Conservation (phyloP, 441 rosid species). For the Brassica hybrid region DNA sequence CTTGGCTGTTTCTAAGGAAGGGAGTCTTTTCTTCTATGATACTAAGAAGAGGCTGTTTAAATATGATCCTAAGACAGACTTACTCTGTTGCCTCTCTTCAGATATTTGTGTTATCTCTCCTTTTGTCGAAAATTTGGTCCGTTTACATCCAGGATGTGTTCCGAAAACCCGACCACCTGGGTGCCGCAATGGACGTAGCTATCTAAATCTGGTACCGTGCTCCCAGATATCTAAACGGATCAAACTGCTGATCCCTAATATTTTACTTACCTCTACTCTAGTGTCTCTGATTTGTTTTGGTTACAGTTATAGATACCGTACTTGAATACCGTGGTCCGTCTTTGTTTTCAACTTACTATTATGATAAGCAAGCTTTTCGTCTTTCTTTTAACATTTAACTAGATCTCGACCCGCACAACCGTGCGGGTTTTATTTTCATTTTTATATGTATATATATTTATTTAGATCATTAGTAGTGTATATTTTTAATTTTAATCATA, state of each 20-base stretch:
- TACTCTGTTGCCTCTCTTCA: background rate
- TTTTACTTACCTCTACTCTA: constrained; percentile 8
- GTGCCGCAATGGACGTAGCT: background rate
- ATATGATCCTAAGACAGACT: constrained; percentile 1
- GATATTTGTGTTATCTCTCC: background rate
- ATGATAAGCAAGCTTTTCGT: background rate
- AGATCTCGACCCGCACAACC: too few species aligned
- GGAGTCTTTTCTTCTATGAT: background rate
- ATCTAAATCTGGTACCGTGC: background rate
- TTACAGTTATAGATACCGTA: background rate
- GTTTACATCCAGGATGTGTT: background rate
- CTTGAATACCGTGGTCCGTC: background rate
- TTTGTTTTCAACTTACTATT: background rate
- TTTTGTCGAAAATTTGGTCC: constrained; percentile 8
- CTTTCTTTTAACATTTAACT: too few species aligned
- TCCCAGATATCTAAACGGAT: background rate
- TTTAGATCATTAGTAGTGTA: too few species aligned
- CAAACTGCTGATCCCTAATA: constrained; percentile 3
- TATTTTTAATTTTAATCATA: too few species aligned
- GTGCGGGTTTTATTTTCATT: too few species aligned
- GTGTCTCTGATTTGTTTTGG: background rate
- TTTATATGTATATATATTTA: too few species aligned
- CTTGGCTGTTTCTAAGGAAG: background rate
- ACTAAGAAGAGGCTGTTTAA: background rate
- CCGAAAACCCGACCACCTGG: background rate